A percentile compares a stretch with the other conserved stretches of the same genome.
Conservation (phyloP, 2,329 filamentous ascomycete species). For the Fusarium burgessii region DNA sequence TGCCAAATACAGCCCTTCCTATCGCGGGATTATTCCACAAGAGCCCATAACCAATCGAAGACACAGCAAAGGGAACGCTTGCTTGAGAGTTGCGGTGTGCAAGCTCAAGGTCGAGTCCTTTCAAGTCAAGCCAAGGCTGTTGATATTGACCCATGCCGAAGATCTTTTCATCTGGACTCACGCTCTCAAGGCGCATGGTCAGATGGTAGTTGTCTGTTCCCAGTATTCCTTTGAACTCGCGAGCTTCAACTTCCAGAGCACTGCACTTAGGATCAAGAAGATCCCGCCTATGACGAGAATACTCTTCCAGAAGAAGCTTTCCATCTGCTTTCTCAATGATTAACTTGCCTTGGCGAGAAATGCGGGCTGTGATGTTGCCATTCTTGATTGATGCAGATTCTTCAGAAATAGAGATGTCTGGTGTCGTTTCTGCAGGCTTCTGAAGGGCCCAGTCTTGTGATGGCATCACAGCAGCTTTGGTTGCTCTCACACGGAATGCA, state of each 20-base stretch:
- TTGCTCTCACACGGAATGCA: slow-evolving; percentile 15
- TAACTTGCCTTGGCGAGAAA: slow-evolving; percentile 49
- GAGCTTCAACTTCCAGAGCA: slow-evolving; percentile 66
- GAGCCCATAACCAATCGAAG: slow-evolving; percentile 70
- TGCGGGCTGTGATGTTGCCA: slow-evolving; percentile 48
- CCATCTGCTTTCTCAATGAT: slow-evolving; percentile 46
- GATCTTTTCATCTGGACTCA: slow-evolving; percentile 68
- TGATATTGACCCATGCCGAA: slow-evolving; percentile 79
- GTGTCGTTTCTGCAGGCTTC: background rate
- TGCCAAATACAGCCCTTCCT: slow-evolving; percentile 70
- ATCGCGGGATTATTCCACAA: slow-evolving; percentile 76
- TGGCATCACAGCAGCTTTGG: slow-evolving; percentile 6
- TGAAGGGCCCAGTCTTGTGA: slow-evolving; percentile 20
- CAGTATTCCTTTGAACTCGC: slow-evolving; percentile 66
- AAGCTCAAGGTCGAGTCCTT: slow-evolving; percentile 71
- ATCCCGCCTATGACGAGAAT: slow-evolving; percentile 47
- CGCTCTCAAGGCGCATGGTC: slow-evolving; percentile 69
- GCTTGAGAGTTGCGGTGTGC: slow-evolving; percentile 76
- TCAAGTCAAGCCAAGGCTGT: slow-evolving; percentile 71
- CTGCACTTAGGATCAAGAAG: slow-evolving; percentile 70
- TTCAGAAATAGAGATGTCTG: background rate
- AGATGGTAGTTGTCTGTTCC: slow-evolving; percentile 66
- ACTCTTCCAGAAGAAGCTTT: slow-evolving; percentile 50
- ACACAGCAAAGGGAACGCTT: slow-evolving; percentile 71
- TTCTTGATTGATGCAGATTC: slow-evolving; percentile 34